A percentile compares a stretch with the other conserved stretches of the same genome.
phyloP scores from a whole-genome alignment of 331 rosid genomes.

The Pyrus hybrid region DNA sequence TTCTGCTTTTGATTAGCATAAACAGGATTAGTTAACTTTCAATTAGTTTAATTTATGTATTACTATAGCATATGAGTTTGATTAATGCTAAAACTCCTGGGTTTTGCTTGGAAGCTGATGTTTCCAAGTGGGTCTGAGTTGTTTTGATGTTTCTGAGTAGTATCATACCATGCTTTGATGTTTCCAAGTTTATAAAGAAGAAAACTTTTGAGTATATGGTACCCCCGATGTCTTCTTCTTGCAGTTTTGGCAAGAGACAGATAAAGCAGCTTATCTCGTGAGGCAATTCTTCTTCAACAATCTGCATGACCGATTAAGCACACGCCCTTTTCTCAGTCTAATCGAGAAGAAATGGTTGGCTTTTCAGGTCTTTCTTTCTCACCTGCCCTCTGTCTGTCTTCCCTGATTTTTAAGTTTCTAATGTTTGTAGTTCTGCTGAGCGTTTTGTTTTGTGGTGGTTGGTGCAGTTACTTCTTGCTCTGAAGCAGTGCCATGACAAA shows the following conservation, averaged over 20 bases:
- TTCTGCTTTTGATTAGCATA: background rate
- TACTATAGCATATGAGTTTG: background rate
- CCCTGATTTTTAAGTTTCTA: background rate
- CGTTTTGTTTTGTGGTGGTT: slow-evolving; percentile 15
- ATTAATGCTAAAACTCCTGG: background rate
- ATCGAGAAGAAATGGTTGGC: slow-evolving; percentile 98
- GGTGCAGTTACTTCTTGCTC: slow-evolving; percentile 76
- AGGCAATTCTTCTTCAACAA: slow-evolving; percentile 90
- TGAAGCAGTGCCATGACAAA: slow-evolving; percentile 85
- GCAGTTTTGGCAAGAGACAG: slow-evolving; percentile 98
- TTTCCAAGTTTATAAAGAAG: background rate
- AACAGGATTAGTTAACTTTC: background rate
- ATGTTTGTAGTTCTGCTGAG: background rate
- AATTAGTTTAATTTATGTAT: background rate
- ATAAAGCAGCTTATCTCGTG: slow-evolving; percentile 88
- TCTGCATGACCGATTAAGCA: slow-evolving; percentile 84
- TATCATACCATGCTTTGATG: background rate
- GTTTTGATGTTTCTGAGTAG: background rate
- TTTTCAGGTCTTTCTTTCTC: slow-evolving; percentile 57
- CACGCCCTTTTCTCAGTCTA: slow-evolving; percentile 79
- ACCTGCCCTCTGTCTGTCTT: background rate
- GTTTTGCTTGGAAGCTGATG: background rate
- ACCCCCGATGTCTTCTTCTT: slow-evolving; percentile 3
- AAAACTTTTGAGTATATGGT: background rate
- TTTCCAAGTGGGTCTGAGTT: background rate